Percentiles rank a stretch among this genome's conserved stretches.
These are phyloP conservation scores for Kwoniella dejecticola DNA, from an alignment of 768 basidiomycete genomes.

Conservation along the genomic window DNA sequence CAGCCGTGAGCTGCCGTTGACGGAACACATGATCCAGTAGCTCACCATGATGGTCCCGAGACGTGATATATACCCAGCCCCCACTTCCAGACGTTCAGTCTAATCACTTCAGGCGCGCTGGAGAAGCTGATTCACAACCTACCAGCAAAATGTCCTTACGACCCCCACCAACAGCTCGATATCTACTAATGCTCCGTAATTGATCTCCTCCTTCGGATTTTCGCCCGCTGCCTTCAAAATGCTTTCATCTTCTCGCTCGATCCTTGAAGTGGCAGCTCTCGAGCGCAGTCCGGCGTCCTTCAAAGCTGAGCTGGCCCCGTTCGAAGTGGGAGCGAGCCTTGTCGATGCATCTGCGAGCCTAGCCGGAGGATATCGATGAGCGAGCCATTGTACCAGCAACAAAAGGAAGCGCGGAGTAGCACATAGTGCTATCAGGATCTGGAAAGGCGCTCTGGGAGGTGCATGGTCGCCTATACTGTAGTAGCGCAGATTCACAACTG, in stretches of 20 bases:
- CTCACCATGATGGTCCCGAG: constrained; percentile 69
- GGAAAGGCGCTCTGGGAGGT: constrained; percentile 73
- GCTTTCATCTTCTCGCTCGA: constrained; percentile 2
- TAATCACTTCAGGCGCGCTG: no score
- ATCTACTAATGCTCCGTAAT: constrained; percentile 53
- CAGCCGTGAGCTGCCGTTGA: background rate
- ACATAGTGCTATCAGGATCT: constrained; percentile 82
- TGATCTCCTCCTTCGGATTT: no score
- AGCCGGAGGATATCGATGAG: constrained; percentile 28
- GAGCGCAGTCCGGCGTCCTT: background rate
- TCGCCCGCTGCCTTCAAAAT: no score
- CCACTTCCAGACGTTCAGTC: constrained; percentile 57
- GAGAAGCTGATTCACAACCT: constrained; percentile 20
- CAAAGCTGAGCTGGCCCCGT: background rate
- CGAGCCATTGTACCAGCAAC: constrained; percentile 49
- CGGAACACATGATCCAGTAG: background rate
- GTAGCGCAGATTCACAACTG: background rate
- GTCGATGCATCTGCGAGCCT: constrained; percentile 39
- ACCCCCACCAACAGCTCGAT: constrained; percentile 67
- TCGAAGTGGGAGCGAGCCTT: background rate
- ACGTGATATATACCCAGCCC: constrained; percentile 88
- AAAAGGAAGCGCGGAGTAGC: constrained; percentile 70
- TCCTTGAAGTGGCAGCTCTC: background rate
- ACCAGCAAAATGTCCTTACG: constrained; percentile 72
- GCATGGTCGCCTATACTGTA: constrained; percentile 88